Percentiles rank a stretch among this genome's conserved stretches.
These are phyloP conservation scores for Ministeria vibrans DNA, from an alignment of 78 protist genomes.

Conservation along the genomic window DNA sequence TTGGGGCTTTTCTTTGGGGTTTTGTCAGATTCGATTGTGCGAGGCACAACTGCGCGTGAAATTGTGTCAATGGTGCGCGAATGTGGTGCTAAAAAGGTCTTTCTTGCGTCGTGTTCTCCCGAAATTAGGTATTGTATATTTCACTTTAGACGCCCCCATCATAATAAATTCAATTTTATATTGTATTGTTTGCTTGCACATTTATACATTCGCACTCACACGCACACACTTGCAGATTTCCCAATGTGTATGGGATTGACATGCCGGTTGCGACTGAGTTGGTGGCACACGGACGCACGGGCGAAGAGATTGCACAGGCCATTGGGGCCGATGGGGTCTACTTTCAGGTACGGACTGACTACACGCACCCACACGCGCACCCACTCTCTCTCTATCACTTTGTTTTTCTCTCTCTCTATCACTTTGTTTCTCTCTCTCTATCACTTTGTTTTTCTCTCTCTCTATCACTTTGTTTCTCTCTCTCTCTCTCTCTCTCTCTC, in stretches of 20 bases:
- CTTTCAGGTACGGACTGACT: slow-evolving; percentile 13
- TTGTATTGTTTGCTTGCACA: background rate
- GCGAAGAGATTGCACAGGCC: background rate
- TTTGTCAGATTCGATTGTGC: slow-evolving; percentile 37
- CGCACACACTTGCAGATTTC: background rate
- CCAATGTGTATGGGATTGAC: slow-evolving; percentile 49
- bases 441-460: too few relatives aligned
- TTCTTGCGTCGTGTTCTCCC: slow-evolving; percentile 44
- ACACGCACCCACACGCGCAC: too few relatives aligned
- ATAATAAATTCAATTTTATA: background rate
- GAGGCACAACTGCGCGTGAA: slow-evolving; percentile 39
- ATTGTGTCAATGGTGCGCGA: slow-evolving; percentile 53
- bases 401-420: too few relatives aligned
- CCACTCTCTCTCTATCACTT: too few relatives aligned
- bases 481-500: too few relatives aligned
- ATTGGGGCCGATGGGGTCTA: slow-evolving; percentile 32
- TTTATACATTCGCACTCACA: background rate
- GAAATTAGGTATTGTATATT: background rate
- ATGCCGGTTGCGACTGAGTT: slow-evolving; percentile 41
- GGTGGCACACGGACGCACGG: slow-evolving; percentile 17
- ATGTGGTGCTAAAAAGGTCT: slow-evolving; percentile 46
- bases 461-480: too few relatives aligned
- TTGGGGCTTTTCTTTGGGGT: background rate
- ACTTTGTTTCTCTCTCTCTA: too few relatives aligned
- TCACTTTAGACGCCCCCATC: too few relatives aligned